Evolutionary conservation across 2,329 filamentous ascomycete genomes (phyloP), one percentile per base, ranked within the genome.

Genomic region (Mycogone perniciosa): DNA sequence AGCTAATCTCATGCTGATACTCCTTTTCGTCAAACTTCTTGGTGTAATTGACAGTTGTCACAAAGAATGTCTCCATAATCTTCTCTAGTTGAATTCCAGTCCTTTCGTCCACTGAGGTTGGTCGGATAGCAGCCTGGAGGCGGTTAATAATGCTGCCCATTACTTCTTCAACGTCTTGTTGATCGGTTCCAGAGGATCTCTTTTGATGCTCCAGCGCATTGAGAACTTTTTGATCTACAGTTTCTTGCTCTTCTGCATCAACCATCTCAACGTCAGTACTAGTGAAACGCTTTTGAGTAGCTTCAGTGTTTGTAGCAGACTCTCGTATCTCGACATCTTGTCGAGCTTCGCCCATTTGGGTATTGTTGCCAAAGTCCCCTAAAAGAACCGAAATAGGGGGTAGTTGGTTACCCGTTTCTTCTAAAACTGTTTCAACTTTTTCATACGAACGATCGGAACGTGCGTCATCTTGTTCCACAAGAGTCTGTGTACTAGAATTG

Each of bases 81-180:
- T 82, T 76, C 64, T 97, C 93, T 20, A 84, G 71, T 66, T 96
- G 92, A 56, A 95, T 86, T 3, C 86, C 86, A 41, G 84, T 73
- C 31, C 67, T 79, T 6, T 76, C 70, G 51, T 72, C 66, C 53
- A 88, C 81, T 4, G 77, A 79, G n/a, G 77, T 78, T 5, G 89
- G 80, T 51, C 79, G 84, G 62, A 97, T 91, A 2, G 92, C 91
- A 47, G 88, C 90, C 61, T 93, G 88, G n/a, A 96, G 75, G 46
- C 93, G 86, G 62, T 92, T 90, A 52, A 96, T 81, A 29, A 96
- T 88, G 61, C 92, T 93, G 52, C 89, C 89, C 72, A 96, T 91
- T 42, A 96, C 92, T 68, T 99, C 93, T 9, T 90, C 90, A 4
- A 96, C 92, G 68, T 99, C 93, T 69, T 99, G 91, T 63, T 99